A percentile compares a stretch with the other conserved stretches of the same genome.
Evolutionary conservation across 208 protist species (phyloP).

Genomic region (Leishmania guyanensis): DNA sequence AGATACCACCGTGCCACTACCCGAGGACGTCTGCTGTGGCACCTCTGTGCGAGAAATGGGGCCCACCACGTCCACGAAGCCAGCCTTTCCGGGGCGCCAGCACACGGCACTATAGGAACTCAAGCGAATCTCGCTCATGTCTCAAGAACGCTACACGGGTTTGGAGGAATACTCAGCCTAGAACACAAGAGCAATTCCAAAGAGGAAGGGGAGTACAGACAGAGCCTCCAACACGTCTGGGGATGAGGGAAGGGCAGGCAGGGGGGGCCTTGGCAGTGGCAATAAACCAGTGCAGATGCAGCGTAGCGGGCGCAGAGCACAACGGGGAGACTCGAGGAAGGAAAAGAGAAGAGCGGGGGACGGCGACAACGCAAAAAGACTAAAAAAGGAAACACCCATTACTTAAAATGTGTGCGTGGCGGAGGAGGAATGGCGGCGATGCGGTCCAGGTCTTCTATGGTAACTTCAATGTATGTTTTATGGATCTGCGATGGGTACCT

Average conservation of each 20-base stretch:
- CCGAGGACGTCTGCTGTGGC: background rate
- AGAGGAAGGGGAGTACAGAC: background rate
- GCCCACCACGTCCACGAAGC: slow-evolving; percentile 15
- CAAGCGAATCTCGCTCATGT: slow-evolving; percentile 18
- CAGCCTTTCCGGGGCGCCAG: slow-evolving; percentile 21
- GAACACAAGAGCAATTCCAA: background rate
- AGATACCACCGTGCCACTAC: background rate
- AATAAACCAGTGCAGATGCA: background rate
- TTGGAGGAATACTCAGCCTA: background rate
- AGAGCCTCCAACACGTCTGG: background rate
- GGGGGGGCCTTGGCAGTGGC: background rate
- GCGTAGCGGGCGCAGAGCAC: background rate
- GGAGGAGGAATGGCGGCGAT: too few species aligned
- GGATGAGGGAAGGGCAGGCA: background rate
- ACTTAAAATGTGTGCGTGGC: background rate
- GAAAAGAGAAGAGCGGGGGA: background rate
- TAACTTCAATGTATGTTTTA: background rate
- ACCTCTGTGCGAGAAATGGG: background rate
- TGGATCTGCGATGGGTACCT: background rate
- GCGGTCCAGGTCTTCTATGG: background rate
- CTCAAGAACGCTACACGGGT: background rate
- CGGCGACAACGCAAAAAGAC: background rate
- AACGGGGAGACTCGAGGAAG: too few species aligned
- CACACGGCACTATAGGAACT: slow-evolving; percentile 25
- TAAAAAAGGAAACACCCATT: too few species aligned